These are phyloP conservation scores for Trichosporon asahii DNA, from an alignment of 1,284 basidiomycete species.

Conservation along the genomic window DNA sequence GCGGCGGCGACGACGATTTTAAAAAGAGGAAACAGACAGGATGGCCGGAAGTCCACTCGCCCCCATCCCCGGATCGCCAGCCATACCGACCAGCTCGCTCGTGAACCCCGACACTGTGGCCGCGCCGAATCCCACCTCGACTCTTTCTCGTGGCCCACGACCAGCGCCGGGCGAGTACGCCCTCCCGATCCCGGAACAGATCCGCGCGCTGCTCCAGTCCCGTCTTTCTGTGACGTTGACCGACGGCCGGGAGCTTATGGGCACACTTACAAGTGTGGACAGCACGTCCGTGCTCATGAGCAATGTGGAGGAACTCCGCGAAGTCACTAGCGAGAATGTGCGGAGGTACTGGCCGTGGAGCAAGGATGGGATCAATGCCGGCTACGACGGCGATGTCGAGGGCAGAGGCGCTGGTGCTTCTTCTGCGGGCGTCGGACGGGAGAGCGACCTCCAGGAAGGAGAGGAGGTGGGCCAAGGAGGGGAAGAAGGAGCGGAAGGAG, in stretches of 20 bases:
- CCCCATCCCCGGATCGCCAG: not conserved
- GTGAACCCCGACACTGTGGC: not conserved
- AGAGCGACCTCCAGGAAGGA: not conserved
- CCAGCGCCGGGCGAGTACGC: not conserved
- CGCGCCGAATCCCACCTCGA: not conserved
- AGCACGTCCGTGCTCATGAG: constrained; percentile 16
- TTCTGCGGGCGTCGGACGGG: not conserved
- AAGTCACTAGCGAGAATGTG: constrained; percentile 13
- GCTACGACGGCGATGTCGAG: too few species aligned
- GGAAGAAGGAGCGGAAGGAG: not conserved
- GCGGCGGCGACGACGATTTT: too few species aligned
- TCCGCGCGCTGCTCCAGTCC: constrained; percentile 23
- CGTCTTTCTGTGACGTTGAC: constrained; percentile 11
- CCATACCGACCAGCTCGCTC: not conserved
- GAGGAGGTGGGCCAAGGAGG: not conserved
- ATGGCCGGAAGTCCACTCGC: not conserved
- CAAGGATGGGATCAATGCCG: not conserved
- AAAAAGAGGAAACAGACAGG: not conserved
- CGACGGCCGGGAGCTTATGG: constrained; percentile 18
- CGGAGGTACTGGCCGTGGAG: constrained; percentile 20
- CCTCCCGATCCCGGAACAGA: constrained; percentile 6
- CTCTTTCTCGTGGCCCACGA: not conserved
- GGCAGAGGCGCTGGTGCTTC: too few species aligned
- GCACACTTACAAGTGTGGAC: constrained; percentile 19
- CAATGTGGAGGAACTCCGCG: constrained; percentile 14